phyloP scores from a whole-genome alignment of 805 yeast genomes.

The Metschnikowia rubicola region DNA sequence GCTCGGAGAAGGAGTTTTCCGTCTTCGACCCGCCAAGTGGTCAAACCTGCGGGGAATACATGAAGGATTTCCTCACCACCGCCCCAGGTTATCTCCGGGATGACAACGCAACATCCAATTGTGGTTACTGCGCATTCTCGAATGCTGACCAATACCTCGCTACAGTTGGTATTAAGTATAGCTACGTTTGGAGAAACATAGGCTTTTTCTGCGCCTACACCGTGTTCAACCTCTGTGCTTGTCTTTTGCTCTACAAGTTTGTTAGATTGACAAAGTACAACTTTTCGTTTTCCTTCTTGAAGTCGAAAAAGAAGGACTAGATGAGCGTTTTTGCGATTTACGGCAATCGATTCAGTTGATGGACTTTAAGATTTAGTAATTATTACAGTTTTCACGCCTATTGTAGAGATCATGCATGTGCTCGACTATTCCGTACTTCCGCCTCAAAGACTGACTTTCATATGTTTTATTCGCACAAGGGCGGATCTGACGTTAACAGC shows the following conservation, averaged over 20 bases:
- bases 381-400: too few species aligned
- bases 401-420: too few species aligned
- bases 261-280: conserved; percentile 12
- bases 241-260: conserved; percentile 12
- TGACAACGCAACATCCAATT: conserved; percentile 11
- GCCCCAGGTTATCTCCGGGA: conserved; percentile 12
- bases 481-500: too few species aligned
- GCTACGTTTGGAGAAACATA: conserved; percentile 15
- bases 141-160: conserved; percentile 11
- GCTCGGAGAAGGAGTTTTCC: conserved; percentile 48
- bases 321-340: not conserved
- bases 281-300: conserved; percentile 4
- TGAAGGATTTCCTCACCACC: conserved; percentile 7
- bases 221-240: conserved; percentile 13
- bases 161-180: conserved; percentile 10
- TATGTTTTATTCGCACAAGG: too few species aligned
- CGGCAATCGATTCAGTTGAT: too few species aligned
- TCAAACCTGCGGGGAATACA: conserved; percentile 14
- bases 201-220: conserved; percentile 14
- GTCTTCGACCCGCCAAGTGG: conserved; percentile 46
- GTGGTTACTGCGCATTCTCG: conserved; percentile 11
- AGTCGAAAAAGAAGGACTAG: conserved; percentile 2
- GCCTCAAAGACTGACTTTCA: too few species aligned
- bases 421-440: too few species aligned
- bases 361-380: too few species aligned